Evolutionary conservation across 257 asterid genomes (phyloP).

Genomic region (Jasminum sambac): DNA sequence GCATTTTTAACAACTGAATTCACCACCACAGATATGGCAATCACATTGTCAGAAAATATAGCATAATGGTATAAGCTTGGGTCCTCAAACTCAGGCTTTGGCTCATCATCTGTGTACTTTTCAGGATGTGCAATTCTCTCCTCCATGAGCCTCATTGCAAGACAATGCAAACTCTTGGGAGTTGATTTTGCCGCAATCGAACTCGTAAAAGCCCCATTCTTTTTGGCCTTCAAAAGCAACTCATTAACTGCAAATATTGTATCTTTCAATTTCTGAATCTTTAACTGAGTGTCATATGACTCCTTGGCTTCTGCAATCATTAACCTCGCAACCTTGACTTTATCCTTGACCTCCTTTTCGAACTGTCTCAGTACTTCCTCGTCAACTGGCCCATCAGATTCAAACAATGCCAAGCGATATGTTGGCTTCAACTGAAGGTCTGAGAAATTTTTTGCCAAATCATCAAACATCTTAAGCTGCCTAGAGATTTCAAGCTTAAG

Average conservation of each 20-base stretch:
- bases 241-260: conserved; percentile 54
- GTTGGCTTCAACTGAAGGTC: conserved; percentile 44
- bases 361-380: conserved; percentile 54
- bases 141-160: conserved; percentile 58
- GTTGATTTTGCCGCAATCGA: conserved; percentile 53
- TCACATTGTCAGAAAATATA: conserved; percentile 51
- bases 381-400: conserved; percentile 49
- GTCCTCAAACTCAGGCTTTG: conserved; percentile 48
- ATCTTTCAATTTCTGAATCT: conserved; percentile 55
- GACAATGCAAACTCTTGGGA: conserved; percentile 59
- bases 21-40: conserved; percentile 53
- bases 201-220: conserved; percentile 49
- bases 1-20: conserved; percentile 49
- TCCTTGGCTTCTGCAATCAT: conserved; percentile 52
- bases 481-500: conserved; percentile 48
- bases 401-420: conserved; percentile 38
- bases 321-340: conserved; percentile 48
- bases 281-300: conserved; percentile 52
- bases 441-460: conserved; percentile 39
- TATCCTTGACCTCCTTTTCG: conserved; percentile 60
- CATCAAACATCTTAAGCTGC: conserved; percentile 52
- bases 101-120: conserved; percentile 42
- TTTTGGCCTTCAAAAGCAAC: conserved; percentile 51
- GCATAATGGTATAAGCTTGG: conserved; percentile 53
- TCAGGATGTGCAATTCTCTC: conserved; percentile 54